A percentile compares a stretch with the other conserved stretches of the same genome.
Conservation (phyloP, 306 rosid genomes). For the Quercus variabilis region DNA sequence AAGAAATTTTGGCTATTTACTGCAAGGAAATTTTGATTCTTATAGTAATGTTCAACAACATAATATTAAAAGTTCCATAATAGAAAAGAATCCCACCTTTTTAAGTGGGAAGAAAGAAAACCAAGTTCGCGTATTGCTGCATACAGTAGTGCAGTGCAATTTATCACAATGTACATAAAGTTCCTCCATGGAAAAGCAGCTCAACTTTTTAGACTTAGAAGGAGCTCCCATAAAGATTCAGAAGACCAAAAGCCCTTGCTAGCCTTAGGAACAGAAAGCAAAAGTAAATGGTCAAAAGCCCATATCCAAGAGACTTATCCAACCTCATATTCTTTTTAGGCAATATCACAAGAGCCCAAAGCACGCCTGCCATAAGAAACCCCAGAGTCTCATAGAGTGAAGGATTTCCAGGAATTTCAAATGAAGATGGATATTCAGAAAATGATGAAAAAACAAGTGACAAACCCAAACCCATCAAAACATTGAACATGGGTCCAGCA, state of each 20-base stretch:
- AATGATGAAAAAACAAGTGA: conserved; percentile 53
- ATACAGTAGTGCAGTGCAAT: background rate
- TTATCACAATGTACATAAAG: background rate
- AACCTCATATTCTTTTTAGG: conserved; percentile 58
- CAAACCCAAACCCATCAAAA: conserved; percentile 66
- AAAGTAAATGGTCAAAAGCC: conserved; percentile 52
- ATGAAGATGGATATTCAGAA: conserved; percentile 42
- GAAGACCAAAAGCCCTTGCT: conserved; percentile 34
- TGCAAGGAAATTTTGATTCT: too few species aligned
- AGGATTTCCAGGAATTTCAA: conserved; percentile 42
- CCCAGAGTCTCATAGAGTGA: conserved; percentile 45
- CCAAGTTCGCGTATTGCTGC: background rate
- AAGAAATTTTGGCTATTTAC: too few species aligned
- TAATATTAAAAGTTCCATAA: background rate
- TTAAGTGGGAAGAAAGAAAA: background rate
- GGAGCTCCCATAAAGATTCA: conserved; percentile 4
- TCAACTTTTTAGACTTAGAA: background rate
- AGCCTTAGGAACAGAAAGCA: conserved; percentile 60
- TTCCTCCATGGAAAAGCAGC: background rate
- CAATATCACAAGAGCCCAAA: conserved; percentile 75
- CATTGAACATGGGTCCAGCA: conserved; percentile 79
- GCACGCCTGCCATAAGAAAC: conserved; percentile 55
- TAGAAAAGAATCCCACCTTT: background rate
- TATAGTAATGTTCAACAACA: too few species aligned
- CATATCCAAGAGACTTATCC: conserved; percentile 57